Base-by-base conservation (phyloP, 495 filamentous ascomycete species). In the Cercophora newfieldiana region DNA sequence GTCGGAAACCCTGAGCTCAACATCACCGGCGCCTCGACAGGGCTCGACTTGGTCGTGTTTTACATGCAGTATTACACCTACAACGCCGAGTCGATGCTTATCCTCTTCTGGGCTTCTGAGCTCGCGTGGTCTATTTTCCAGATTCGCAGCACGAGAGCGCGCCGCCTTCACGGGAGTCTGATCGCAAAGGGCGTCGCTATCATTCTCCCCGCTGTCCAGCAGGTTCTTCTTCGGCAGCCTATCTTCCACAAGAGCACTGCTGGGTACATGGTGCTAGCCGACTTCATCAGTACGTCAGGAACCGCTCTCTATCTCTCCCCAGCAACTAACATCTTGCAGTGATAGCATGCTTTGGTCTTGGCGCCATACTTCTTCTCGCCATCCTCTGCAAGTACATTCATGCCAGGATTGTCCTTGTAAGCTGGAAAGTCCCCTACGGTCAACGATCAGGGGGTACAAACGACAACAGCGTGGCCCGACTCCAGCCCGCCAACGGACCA, bases 1-100 rank as follows among this genome's bases (percentile, higher is more conserved):
- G 68, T 77, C 6, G 77, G 70, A 12, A 72, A 75, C 29, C 78
- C 80, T 1, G 82, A 81, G 55, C 68, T 84, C 10, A 79, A 77
- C 64, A 79, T 84, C 62, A 77, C 79, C 2, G 81, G 82, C n/a
- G 69, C 69, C 0, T 79, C 81, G 37, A 72, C 72, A 8, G 80
- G 76, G 10, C 49, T 81, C 10, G 81, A 84, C 54, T 64, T 79
- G 26, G 74, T 79, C 0, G 73, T 84, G 10, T 83, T 80, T 58
- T 81, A 82, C 64, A 82, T 83, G 61, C 82, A 82, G 66, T 84
- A 80, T 55, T 84, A 82, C 55, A 76, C 71, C 6, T 84, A 84
- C 68, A 83, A 82, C 72, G 79, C 79, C 18, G 79, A 82, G 61
- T 71, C 78, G n/a, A 65, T 82, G 63, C 72, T 81, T 18, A 74